These are phyloP conservation scores for Clitopilus passeckerianus DNA, from an alignment of 768 basidiomycete species.

Conservation along the genomic window DNA sequence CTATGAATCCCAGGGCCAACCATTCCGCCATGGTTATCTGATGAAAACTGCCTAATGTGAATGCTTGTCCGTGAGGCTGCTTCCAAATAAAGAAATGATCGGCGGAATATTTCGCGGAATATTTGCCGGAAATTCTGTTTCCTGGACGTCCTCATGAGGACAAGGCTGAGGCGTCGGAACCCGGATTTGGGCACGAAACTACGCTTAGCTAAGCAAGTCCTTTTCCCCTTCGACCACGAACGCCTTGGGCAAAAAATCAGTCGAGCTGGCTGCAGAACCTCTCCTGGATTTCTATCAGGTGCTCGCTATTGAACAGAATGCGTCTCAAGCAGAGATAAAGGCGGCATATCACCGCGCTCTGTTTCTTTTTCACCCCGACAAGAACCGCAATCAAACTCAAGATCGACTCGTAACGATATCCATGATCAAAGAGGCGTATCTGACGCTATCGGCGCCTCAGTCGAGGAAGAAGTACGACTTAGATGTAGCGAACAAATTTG, in stretches of 20 bases:
- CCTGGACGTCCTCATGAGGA: no score
- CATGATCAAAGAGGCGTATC: constrained; percentile 63
- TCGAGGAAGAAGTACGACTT: constrained; percentile 50
- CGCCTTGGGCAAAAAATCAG: not conserved
- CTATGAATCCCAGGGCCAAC: no score
- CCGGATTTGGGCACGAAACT: not conserved
- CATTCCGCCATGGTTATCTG: no score
- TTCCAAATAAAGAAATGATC: no score
- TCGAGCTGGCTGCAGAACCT: not conserved
- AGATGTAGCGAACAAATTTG: constrained; percentile 8
- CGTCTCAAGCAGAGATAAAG: constrained; percentile 56
- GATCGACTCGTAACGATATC: constrained; percentile 39
- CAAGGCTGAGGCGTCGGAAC: not conserved
- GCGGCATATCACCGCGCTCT: constrained; percentile 64
- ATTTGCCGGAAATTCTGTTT: no score
- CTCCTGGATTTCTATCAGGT: constrained; percentile 55
- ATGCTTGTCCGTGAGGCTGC: no score
- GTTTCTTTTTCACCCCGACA: constrained; percentile 57
- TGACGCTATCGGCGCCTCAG: constrained; percentile 46
- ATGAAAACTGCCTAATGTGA: no score
- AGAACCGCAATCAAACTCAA: constrained; percentile 12
- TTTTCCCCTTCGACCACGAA: not conserved
- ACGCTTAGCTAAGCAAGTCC: not conserved
- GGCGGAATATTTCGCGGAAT: no score
- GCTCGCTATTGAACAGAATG: constrained; percentile 46